Evolutionary conservation across 345 rosid species (phyloP), one percentile per base, ranked within the genome.

Genomic region (Balakata baccata): DNA sequence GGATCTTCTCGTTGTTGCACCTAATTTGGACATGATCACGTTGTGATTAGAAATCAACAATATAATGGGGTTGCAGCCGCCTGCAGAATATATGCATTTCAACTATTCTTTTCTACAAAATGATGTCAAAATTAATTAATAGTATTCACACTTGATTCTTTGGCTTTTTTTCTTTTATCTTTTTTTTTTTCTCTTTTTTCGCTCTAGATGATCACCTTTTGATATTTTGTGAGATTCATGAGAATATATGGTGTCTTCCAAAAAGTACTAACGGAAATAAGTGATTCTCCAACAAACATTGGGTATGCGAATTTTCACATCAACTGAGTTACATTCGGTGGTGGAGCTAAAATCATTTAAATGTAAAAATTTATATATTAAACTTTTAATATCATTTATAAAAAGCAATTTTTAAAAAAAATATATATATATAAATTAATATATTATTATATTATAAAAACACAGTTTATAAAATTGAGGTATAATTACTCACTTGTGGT

Each of bases 81-180:
- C 70, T 34, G 8, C 71, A 5, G 64, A 74, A 73, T 73, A 73
- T 72, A 61, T 72, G 59, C 75, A 37, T 17, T 53, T 22, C 6
- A 7, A 41, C 11, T 38, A 10, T 64, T 17, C n/a, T 10, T 37
- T 4, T 9, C 3, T 16, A 61, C 20, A 60, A 46, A n/a, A 6
- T 49, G 3, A 25, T 2, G 1, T 51, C 12, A n/a, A n/a, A 53
- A 53, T 5, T 43, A 4, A 18, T 53, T 5, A 17, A 17, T 22
- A 29, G 18, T 64, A 43, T 3, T 46, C 43, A 58, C 22, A n/a
- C n/a, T n/a, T n/a, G n/a, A n/a, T 52, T 59, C 37, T 58, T 11
- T 69, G 18, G 6, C 1, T 51, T 69, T n/a, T n/a, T n/a, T n/a
- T n/a, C n/a, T n/a, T n/a, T n/a, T n/a, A n/a, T n/a, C n/a, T n/a